These are phyloP conservation scores for Blastocystis sp. DNA, from an alignment of 352 stramenopile genomes.

Conservation along the genomic window DNA sequence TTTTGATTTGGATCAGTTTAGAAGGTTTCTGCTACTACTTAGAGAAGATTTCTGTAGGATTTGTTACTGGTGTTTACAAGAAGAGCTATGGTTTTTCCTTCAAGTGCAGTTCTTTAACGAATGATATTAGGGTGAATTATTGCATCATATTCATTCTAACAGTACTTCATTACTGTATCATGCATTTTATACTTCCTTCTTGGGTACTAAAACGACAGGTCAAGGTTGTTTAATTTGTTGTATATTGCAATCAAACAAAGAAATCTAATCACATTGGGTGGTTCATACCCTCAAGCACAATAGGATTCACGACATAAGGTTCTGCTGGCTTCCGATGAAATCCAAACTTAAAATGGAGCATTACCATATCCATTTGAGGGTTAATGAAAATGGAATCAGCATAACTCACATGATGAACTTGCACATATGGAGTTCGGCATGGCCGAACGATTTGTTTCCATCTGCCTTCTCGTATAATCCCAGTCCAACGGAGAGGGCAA, in stretches of 20 bases:
- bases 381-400: neutral
- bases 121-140: neutral
- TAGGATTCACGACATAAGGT: neutral
- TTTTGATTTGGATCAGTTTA: neutral
- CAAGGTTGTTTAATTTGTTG: neutral
- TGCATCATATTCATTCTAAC: neutral
- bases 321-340: neutral
- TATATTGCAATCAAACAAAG: neutral
- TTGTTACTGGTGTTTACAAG: neutral
- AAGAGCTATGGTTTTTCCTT: conserved; percentile 34
- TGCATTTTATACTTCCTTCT: conserved; percentile 5
- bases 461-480: neutral
- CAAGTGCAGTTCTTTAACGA: neutral
- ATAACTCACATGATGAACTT: conserved; percentile 56
- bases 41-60: neutral
- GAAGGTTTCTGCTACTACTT: conserved; percentile 32
- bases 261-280: neutral
- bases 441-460: conserved; percentile 25
- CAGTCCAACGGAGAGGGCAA: neutral
- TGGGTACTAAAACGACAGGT: neutral
- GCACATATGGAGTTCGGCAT: neutral
- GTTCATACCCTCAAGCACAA: conserved; percentile 1
- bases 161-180: neutral
- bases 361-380: conserved; percentile 39
- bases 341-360: conserved; percentile 54